phyloP scores from a whole-genome alignment of 208 protist species.

The Borovskyia barvae region DNA sequence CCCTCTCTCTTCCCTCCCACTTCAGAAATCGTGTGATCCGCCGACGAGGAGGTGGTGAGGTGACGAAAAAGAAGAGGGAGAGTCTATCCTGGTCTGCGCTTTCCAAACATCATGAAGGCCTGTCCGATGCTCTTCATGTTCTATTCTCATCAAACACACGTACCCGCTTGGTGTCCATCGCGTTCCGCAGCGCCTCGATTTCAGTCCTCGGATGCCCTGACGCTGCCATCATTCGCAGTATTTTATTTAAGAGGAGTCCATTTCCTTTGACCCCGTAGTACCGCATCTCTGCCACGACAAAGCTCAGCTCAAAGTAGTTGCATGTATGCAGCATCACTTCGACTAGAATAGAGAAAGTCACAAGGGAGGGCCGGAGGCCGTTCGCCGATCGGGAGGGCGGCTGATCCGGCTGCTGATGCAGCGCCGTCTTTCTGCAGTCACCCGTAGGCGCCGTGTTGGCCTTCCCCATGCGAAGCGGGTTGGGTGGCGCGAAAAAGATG shows the following conservation, averaged over 20 bases:
- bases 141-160: slow-evolving; percentile 26
- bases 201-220: neutral
- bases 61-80: slow-evolving; percentile 12
- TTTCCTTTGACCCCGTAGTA: slow-evolving; percentile 51
- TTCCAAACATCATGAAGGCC: too few relatives aligned
- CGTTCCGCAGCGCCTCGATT: slow-evolving; percentile 3
- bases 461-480: slow-evolving; percentile 7
- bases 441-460: too few relatives aligned
- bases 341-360: slow-evolving; percentile 70
- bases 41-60: neutral
- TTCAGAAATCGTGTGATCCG: neutral
- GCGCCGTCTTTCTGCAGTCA: too few relatives aligned
- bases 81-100: neutral
- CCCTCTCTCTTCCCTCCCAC: too few relatives aligned
- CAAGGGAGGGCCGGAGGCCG: slow-evolving; percentile 29
- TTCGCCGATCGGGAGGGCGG: neutral
- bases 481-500: slow-evolving; percentile 23
- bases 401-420: too few relatives aligned
- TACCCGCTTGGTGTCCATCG: slow-evolving; percentile 28
- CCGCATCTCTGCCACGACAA: slow-evolving; percentile 66
- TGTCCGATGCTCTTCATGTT: too few relatives aligned
- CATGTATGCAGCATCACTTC: slow-evolving; percentile 38
- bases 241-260: slow-evolving; percentile 50
- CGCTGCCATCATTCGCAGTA: slow-evolving; percentile 29
- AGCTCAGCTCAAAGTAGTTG: slow-evolving; percentile 40